Base-by-base conservation (phyloP, 1,284 basidiomycete genomes). In the Apiotrichum brassicae region DNA sequence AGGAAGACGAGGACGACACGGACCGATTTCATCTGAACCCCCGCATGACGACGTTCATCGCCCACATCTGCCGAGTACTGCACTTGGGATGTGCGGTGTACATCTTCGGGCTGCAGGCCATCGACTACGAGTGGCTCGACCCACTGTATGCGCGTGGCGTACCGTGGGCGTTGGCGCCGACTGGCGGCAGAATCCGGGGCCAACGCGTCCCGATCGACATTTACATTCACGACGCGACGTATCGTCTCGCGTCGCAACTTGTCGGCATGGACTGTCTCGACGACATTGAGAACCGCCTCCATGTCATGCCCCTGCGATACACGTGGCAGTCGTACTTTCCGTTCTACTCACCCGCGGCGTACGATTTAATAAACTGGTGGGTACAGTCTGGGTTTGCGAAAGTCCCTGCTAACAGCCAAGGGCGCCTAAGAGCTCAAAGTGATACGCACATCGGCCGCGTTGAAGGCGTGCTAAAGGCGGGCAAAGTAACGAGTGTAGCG, bases 281-380 rank as follows among this genome's bases (percentile, higher is more conserved):
- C 22, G 39, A 41, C 39, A 14, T 41, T n/a, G 39, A 41, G 25
- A 6, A 25, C 16, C 19, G 8, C 8, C n/a, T 41, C 25, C 7
- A 41, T 12, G 19, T 41, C 13, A 26, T 41, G 24, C 25, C 25
- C 9, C 25, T 28, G 11, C 39, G 39, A 6, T 41, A 28, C 25
- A n/a, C 39, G 25, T 41, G 39, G 39, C 39, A 41, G 39, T 19
- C 39, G 39, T 28, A 18, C 18, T 41, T 24, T n/a, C n/a, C n/a
- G n/a, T n/a, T n/a, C n/a, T n/a, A n/a, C n/a, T n/a, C n/a, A n/a
- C n/a, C n/a, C n/a, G n/a, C n/a, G n/a, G n/a, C n/a, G n/a, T n/a
- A n/a, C n/a, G n/a, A n/a, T n/a, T n/a, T n/a, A n/a, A n/a, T n/a
- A n/a, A n/a, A n/a, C n/a, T n/a, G n/a, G n/a, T n/a, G n/a, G n/a